Evolutionary conservation across 1,139 yeast genomes (phyloP).

Genomic region (Fermentozyma sake): DNA sequence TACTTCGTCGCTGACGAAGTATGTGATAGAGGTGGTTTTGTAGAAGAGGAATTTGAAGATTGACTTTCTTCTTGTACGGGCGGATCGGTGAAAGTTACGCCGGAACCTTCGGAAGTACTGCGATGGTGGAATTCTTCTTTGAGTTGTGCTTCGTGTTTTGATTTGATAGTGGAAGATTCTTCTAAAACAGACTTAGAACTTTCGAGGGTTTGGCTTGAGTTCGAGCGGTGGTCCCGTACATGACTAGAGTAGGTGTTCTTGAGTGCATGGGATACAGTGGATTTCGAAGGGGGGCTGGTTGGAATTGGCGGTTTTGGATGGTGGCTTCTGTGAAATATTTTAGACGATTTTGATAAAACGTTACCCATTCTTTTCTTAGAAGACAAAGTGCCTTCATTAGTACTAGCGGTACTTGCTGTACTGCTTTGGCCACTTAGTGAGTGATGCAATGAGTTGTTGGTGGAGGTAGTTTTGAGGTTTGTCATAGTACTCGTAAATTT

Average conservation of each 20-base stretch:
- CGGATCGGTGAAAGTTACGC: too few species aligned
- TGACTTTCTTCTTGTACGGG: too few species aligned
- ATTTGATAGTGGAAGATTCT: too few species aligned
- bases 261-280: slow-evolving; percentile 12
- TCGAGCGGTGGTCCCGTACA: slow-evolving; percentile 31
- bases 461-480: background rate
- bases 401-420: slow-evolving; percentile 4
- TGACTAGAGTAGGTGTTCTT: slow-evolving; percentile 31
- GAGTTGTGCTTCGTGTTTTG: too few species aligned
- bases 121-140: too few species aligned
- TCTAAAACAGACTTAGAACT: too few species aligned
- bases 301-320: slow-evolving; percentile 9
- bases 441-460: background rate
- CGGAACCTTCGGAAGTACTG: too few species aligned
- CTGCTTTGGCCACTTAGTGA: too few species aligned
- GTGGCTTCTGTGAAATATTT: slow-evolving; percentile 27
- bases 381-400: slow-evolving; percentile 7
- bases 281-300: slow-evolving; percentile 9
- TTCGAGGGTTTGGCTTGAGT: slow-evolving; percentile 12
- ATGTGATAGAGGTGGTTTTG: background rate
- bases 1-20: too few species aligned
- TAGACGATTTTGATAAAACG: slow-evolving; percentile 29
- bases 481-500: too few species aligned
- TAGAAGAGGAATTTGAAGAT: background rate
- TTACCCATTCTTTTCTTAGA: slow-evolving; percentile 20